These are phyloP conservation scores for Diphasiastrum complanatum DNA, from an alignment of 83 land plant genomes.

Conservation along the genomic window DNA sequence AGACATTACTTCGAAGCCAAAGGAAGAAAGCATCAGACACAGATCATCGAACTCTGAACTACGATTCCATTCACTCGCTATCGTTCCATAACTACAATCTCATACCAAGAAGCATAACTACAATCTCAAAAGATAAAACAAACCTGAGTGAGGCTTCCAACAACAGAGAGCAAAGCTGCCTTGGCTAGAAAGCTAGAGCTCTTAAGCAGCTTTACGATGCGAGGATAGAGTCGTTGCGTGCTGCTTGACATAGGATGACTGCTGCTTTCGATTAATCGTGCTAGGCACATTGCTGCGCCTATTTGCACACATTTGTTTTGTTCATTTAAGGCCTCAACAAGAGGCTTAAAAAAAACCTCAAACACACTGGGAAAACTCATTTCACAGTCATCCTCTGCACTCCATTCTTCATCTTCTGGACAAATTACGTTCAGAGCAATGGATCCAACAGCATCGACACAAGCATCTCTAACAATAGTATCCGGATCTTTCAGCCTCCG, in stretches of 20 bases:
- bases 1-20: no score
- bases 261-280: slow-evolving; percentile 44
- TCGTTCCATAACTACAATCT: background rate
- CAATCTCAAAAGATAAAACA: background rate
- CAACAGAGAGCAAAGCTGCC: slow-evolving; percentile 57
- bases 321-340: slow-evolving; percentile 65
- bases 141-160: slow-evolving; percentile 64
- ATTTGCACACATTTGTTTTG: slow-evolving; percentile 52
- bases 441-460: slow-evolving; percentile 59
- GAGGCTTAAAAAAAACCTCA: slow-evolving; percentile 47
- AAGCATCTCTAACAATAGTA: slow-evolving; percentile 59
- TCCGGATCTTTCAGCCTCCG: slow-evolving; percentile 72
- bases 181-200: slow-evolving; percentile 57
- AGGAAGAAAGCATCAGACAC: background rate
- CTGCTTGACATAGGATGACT: slow-evolving; percentile 29
- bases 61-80: background rate
- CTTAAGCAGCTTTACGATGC: slow-evolving; percentile 50
- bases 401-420: slow-evolving; percentile 2
- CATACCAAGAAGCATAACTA: background rate
- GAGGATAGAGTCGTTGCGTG: slow-evolving; percentile 43
- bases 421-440: slow-evolving; percentile 37
- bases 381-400: background rate
- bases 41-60: background rate
- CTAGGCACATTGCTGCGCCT: slow-evolving; percentile 65
- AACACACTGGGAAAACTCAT: slow-evolving; percentile 4